Evolutionary conservation across 345 rosid genomes (phyloP).

Genomic region (Hevea brasiliensis): DNA sequence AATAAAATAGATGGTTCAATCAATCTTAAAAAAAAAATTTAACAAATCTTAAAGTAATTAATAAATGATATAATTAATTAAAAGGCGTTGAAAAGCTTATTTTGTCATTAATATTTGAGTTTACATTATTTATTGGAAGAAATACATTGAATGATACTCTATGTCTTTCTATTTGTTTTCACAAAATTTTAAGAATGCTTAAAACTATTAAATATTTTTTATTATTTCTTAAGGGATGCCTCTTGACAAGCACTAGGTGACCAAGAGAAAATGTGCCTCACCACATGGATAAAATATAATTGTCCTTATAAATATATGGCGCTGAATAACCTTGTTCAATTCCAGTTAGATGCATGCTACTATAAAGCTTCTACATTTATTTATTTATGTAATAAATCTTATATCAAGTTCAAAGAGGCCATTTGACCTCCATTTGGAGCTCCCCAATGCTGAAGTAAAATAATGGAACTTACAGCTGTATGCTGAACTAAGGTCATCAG

Average conservation of each 20-base stretch:
- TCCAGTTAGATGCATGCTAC: background rate
- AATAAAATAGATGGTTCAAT: no score
- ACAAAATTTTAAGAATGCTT: no score
- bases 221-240: no score
- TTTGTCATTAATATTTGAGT: no score
- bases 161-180: no score
- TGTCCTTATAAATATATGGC: background rate
- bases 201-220: no score
- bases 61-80: no score
- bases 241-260: background rate
- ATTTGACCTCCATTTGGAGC: background rate
- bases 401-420: background rate
- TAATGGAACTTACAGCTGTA: conserved; percentile 71
- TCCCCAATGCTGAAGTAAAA: background rate
- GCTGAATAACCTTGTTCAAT: background rate
- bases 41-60: no score
- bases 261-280: background rate
- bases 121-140: no score
- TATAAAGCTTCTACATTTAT: background rate
- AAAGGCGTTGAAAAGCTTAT: no score
- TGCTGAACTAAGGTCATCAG: conserved; percentile 71
- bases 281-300: background rate
- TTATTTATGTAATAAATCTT: background rate
- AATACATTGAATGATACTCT: no score
- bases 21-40: no score